Base-by-base conservation (phyloP, 1,284 basidiomycete genomes). In the Wolfiporia cocos region DNA sequence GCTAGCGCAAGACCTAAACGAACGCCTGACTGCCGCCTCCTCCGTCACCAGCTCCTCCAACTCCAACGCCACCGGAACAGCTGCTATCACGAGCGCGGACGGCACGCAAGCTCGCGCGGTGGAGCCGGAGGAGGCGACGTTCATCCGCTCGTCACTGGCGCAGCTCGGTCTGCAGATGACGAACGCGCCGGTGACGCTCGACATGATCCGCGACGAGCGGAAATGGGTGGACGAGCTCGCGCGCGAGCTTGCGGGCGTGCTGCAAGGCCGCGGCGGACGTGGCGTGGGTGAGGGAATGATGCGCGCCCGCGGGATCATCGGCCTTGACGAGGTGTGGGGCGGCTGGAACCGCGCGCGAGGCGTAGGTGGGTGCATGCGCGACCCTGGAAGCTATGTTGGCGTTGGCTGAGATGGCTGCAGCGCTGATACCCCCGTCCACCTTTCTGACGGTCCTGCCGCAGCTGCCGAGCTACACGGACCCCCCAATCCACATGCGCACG, bases 341-440 rank as follows among this genome's bases (percentile, higher is more conserved):
- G 78, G 89, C 1, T 99, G 95, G 95, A 98, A 98, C 63, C 82
- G 95, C 39, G 92, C 92, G 2, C 70, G 95, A 45, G 95, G 95
- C 38, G 86, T 97, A 39, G 84, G 92, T 92, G 57, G 60, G 90
- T 70, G 14, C 20, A 21, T 52, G 23, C 31, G 17, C 3, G 26
- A 11, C 24, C 26, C n/a, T 12, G 46, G 28, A 18, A 34, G 14
- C 32, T n/a, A 14, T 21, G 19, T 19, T 10, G 6, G 15, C 9
- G 11, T 3, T 12, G 17, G 24, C 40, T 21, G 19, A 21, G 5
- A 11, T 38, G 34, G 12, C 17, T 6, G 26, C 29, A 81, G 93
- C 94, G 2, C 76, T 98, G 31, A 79, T 97, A 23, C 87, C 94
- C 2, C 95, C 95, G 0, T 73, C 84, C 20, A 90, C 88, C 1